Conservation (phyloP, 129 eudicot genomes). For the Saposhnikovia divaricata region DNA sequence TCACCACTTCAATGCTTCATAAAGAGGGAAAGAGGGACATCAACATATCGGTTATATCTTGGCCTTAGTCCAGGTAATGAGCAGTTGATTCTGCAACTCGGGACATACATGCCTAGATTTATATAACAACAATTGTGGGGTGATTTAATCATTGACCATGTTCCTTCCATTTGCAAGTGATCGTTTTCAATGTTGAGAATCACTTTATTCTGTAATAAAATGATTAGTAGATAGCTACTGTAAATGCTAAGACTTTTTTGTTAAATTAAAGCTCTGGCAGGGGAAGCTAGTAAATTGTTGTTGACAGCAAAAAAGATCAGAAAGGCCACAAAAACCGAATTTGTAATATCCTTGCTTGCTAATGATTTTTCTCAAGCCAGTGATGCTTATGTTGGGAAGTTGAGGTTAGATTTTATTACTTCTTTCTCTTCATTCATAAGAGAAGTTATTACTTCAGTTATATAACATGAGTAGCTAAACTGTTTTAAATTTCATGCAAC, state of each 20-base stretch:
- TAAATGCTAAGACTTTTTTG: not conserved
- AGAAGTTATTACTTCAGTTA: not conserved
- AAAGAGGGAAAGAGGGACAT: slow-evolving; percentile 48
- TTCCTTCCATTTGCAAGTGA: not conserved
- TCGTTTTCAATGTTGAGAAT: not conserved
- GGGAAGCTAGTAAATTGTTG: slow-evolving; percentile 37
- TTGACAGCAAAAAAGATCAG: slow-evolving; percentile 43
- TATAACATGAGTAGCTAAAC: not conserved
- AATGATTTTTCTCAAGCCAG: slow-evolving; percentile 40
- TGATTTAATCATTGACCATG: not conserved
- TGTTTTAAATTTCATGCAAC: slow-evolving; percentile 5
- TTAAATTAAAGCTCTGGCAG: slow-evolving; percentile 34
- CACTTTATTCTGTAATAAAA: not conserved
- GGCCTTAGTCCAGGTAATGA: slow-evolving; percentile 51
- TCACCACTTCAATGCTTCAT: slow-evolving; percentile 17
- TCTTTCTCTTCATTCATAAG: not conserved
- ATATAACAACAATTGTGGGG: no score
- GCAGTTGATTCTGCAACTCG: not conserved
- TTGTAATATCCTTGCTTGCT: slow-evolving; percentile 34
- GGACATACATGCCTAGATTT: not conserved
- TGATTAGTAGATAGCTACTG: not conserved
- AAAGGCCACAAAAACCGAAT: slow-evolving; percentile 36
- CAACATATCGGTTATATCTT: slow-evolving; percentile 37
- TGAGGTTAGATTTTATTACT: slow-evolving; percentile 40
- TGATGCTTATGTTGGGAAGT: slow-evolving; percentile 57